Evolutionary conservation across 345 rosid genomes (phyloP), one percentile per base, ranked within the genome.

Genomic region (Acer yangbiense): DNA sequence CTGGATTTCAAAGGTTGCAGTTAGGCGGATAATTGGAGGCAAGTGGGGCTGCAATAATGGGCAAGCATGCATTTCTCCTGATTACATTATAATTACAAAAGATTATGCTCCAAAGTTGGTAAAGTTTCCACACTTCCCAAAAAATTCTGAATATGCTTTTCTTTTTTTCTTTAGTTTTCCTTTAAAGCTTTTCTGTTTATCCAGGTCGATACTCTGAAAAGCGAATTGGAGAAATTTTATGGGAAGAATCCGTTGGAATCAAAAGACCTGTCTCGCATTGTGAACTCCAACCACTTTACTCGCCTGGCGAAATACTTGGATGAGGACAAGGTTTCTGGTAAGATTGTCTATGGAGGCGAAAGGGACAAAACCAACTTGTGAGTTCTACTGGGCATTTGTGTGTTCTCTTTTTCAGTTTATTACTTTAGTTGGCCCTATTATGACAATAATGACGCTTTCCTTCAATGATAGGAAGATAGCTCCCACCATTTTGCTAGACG

Each of bases 41-140:
- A 94, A 96, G 87, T 94, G 98, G 99, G 92, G 95, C 23, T 82
- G 87, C 67, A 96, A 94, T 77, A 96, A 90, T 52, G 99, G 99
- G 61, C 99, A 96, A 77, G 92, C 98, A 10, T 96, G 99, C 52
- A 12, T 96, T 74, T 88, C 99, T 76, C 89, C 99, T 29, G 99
- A 96, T 84, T 92, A 94, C 73, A 68, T 92, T 72, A 57, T 96
- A 77, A 91, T 98, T 7, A 91, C 95, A 39, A 94, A 90, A 82
- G 92, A 88, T 52, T 76, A 16, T 82, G 92, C 94, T 72, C 88
- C 86, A 54, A 88, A 91, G 82, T 39, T 96, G 95, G 99, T 96
- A 89, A 83, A 79, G 48, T 80, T 81, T 39, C 57, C 60, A 75
- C 82, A 44, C 68, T 44, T 78, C 65, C 48, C 29, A 76, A 67